Conservation (phyloP, 768 basidiomycete species). For the Dictyophora rubrovolvata region DNA sequence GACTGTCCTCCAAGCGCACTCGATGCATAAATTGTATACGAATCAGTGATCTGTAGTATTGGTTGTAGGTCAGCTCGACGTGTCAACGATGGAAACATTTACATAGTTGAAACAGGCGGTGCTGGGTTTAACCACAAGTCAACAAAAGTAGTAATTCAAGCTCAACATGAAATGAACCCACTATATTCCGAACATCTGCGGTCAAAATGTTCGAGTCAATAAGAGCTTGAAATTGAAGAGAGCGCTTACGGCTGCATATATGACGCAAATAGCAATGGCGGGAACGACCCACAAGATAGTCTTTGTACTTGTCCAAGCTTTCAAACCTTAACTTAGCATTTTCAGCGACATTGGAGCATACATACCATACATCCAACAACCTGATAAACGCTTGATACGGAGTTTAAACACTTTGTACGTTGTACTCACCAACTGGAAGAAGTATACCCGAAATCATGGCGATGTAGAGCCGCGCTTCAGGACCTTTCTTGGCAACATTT, state of each 20-base stretch:
- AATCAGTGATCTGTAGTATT: conserved; percentile 2
- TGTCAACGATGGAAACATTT: not conserved
- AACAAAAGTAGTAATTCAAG: not conserved
- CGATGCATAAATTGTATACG: conserved; percentile 2
- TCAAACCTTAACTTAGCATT: not conserved
- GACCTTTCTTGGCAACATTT: conserved; percentile 1
- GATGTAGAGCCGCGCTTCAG: conserved; percentile 4
- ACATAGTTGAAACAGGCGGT: conserved; percentile 6
- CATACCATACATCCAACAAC: conserved; percentile 8
- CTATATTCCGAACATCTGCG: conserved; percentile 5
- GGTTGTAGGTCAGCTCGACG: not conserved
- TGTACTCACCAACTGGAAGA: conserved; percentile 1
- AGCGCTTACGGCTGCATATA: not conserved
- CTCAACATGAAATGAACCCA: not conserved
- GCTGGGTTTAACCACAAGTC: not conserved
- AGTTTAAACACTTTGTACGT: not conserved
- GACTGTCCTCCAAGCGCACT: conserved; percentile 4
- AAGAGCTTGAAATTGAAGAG: not conserved
- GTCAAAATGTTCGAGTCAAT: not conserved
- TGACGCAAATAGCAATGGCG: conserved; percentile 2
- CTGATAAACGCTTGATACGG: not conserved
- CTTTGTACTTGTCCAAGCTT: conserved; percentile 5
- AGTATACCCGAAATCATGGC: conserved; percentile 1
- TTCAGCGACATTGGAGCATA: not conserved
- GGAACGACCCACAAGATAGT: not conserved